Evolutionary conservation across 2,329 filamentous ascomycete species (phyloP), one percentile per base, ranked within the genome.

Genomic region (Aspergillus pseudoterreus): DNA sequence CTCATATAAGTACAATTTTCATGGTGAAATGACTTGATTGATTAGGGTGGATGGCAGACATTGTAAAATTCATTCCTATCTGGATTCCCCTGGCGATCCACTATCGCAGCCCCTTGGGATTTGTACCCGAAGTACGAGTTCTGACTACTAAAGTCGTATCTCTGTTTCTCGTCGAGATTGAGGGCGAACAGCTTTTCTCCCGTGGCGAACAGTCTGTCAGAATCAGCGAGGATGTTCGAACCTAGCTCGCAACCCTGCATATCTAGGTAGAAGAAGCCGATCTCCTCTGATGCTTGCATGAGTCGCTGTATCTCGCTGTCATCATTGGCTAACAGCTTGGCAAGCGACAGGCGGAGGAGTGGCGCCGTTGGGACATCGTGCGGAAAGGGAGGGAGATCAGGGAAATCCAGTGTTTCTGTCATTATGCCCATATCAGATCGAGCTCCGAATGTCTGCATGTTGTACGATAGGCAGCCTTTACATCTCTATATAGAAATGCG

Each of bases 251-350:
- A 62, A 44, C 61, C 62, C 19, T 69, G 65, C 2, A 82, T 63
- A 56, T 82, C 77, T 6, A 83, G 69, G 56, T 82, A 82, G 67
- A 82, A 82, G 67, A 83, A 82, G 1, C 80, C 80, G 1, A 82
- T 67, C 3, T 80, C 73, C 38, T 70, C 66, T n/a, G 69, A 73
- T n/a, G 71, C 70, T 32, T 63, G 50, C 27, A 66, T 71, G 19
- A 78, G 66, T 19, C 66, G 64, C 9, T 63, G 46, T 5, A 63
- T 57, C 59, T 76, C 75, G 3, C 49, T 48, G 4, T 46, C 11
- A 38, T 77, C 69, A 36, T 66, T 59, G 2, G 60, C 59, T 21
- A 73, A 56, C 32, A 78, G 66, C 44, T 71, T 72, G 4, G 51
- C 49, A 4, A 75, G 62, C 2, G 69, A 75, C 6, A 78, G 63